A percentile compares a stretch with the other conserved stretches of the same genome.
phyloP scores from a whole-genome alignment of 2,329 filamentous ascomycete species.

The Fusarium globosum region DNA sequence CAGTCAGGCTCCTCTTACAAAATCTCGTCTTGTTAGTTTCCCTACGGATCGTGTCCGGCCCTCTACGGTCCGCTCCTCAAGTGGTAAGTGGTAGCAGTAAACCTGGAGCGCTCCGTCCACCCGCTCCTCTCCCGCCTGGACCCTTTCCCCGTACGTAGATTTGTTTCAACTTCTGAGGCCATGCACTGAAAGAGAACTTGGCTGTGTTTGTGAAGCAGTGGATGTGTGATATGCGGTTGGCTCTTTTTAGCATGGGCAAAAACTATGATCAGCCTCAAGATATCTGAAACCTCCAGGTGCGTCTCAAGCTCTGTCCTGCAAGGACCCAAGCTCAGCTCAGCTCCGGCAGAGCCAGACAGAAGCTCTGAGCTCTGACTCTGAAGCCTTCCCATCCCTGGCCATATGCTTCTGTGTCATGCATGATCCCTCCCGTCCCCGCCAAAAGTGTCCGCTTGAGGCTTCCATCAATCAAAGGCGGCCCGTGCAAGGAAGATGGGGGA shows the following conservation, averaged over 20 bases:
- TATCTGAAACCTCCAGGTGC: conserved; percentile 28
- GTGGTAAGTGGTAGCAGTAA: conserved; percentile 13
- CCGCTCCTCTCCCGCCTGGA: conserved; percentile 26
- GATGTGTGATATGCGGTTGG: neutral
- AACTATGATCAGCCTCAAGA: conserved; percentile 22
- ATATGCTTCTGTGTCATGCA: conserved; percentile 38
- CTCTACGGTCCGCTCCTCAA: conserved; percentile 43
- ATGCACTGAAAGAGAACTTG: neutral
- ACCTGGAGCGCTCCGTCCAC: conserved; percentile 20
- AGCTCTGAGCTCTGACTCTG: conserved; percentile 8
- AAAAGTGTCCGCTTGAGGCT: conserved; percentile 19
- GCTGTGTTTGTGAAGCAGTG: neutral
- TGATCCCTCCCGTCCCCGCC: conserved; percentile 39
- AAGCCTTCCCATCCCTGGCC: conserved; percentile 22
- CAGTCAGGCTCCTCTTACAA: conserved; percentile 17
- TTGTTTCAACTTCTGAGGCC: neutral
- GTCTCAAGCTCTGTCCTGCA: conserved; percentile 28
- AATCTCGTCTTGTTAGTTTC: conserved; percentile 31
- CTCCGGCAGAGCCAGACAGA: conserved; percentile 10
- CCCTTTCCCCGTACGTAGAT: neutral
- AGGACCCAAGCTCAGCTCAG: conserved; percentile 20
- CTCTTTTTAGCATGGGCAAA: neutral
- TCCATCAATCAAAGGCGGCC: conserved; percentile 33
- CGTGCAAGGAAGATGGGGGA: conserved; percentile 34
- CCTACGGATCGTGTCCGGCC: conserved; percentile 37